phyloP scores from a whole-genome alignment of 768 basidiomycete genomes.

The Hericium erinaceus region DNA sequence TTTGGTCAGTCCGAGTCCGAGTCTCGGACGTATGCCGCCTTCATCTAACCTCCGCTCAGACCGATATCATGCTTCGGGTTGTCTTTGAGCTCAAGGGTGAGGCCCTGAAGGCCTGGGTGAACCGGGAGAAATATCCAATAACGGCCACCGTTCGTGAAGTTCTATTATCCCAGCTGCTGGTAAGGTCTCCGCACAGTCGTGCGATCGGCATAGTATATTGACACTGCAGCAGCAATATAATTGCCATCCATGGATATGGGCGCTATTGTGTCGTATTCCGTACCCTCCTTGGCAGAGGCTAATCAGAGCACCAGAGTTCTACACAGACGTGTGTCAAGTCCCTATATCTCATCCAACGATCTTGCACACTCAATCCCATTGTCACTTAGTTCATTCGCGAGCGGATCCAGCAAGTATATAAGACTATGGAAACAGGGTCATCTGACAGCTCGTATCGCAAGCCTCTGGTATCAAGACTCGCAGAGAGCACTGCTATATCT shows the following conservation, averaged over 20 bases:
- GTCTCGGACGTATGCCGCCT: too few species aligned
- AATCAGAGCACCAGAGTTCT: background rate
- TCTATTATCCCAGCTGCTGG: background rate
- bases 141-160: background rate
- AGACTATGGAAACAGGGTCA: background rate
- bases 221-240: background rate
- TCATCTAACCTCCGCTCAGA: background rate
- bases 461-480: background rate
- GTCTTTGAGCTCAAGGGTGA: background rate
- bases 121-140: background rate
- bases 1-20: background rate
- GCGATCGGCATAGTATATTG: background rate
- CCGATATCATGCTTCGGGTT: background rate
- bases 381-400: background rate
- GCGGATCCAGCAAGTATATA: background rate
- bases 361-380: background rate
- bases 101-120: background rate
- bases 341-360: background rate
- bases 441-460: background rate
- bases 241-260: background rate
- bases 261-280: background rate
- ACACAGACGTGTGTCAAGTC: background rate
- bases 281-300: background rate
- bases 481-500: too few species aligned
- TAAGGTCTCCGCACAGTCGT: background rate